A percentile compares a stretch with the other conserved stretches of the same genome.
These are phyloP conservation scores for Zopfochytrium polystomum DNA, from an alignment of 371 early-diverging fungal genomes.

Conservation along the genomic window DNA sequence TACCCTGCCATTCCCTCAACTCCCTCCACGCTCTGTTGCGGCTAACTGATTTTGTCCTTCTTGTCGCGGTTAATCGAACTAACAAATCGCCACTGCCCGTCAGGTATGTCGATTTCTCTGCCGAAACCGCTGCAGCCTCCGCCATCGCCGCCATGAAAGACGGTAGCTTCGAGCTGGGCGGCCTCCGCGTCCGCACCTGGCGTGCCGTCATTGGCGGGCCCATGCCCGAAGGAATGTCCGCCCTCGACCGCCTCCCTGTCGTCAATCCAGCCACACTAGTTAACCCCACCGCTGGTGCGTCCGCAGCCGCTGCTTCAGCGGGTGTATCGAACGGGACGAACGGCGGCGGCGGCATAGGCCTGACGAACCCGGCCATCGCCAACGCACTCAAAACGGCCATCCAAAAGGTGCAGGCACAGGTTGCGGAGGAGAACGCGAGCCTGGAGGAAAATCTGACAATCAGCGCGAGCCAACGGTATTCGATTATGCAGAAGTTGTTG, in stretches of 20 bases:
- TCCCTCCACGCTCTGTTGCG: conserved; percentile 2
- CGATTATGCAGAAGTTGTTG: conserved; percentile 71
- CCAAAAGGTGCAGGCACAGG: conserved; percentile 26
- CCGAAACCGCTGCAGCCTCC: conserved; percentile 48
- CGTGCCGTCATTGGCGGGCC: conserved; percentile 73
- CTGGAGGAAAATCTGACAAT: conserved; percentile 65
- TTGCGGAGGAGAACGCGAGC: conserved; percentile 43
- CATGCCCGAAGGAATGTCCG: conserved; percentile 76
- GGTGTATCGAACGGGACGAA: conserved; percentile 25
- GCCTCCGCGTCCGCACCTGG: conserved; percentile 60
- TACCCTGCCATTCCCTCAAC: conserved; percentile 17
- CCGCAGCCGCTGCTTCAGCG: conserved; percentile 13
- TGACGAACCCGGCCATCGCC: conserved; percentile 12
- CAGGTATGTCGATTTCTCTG: conserved; percentile 49
- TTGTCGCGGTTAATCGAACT: neutral
- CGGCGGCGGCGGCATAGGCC: conserved; percentile 24
- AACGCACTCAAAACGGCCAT: conserved; percentile 23
- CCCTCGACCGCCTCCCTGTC: conserved; percentile 51
- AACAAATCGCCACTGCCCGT: conserved; percentile 63
- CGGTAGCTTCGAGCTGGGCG: conserved; percentile 63
- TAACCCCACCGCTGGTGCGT: conserved; percentile 1
- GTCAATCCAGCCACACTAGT: neutral
- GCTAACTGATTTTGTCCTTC: neutral
- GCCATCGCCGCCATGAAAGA: conserved; percentile 68
- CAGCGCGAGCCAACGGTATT: conserved; percentile 55